These are phyloP conservation scores for Ogataea angusta DNA, from an alignment of 805 yeast species.

Conservation along the genomic window DNA sequence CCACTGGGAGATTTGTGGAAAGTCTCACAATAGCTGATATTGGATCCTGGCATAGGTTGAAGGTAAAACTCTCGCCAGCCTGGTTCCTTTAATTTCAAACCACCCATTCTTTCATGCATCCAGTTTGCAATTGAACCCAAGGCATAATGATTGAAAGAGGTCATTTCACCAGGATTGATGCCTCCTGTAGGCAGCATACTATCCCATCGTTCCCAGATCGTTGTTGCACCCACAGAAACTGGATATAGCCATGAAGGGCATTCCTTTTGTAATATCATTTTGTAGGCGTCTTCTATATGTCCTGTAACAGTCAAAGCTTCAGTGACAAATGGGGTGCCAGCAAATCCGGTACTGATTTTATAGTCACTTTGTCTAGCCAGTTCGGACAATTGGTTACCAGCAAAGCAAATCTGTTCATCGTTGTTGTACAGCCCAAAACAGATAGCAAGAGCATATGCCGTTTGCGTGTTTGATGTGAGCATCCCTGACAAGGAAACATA, in stretches of 20 bases:
- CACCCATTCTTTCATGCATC: slow-evolving; percentile 21
- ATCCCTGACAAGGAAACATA: slow-evolving; percentile 20
- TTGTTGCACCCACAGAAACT: slow-evolving; percentile 29
- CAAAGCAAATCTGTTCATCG: slow-evolving; percentile 14
- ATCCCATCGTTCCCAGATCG: slow-evolving; percentile 31
- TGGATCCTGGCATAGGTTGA: slow-evolving; percentile 16
- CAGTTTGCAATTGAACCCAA: slow-evolving; percentile 24
- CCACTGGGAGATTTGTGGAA: slow-evolving; percentile 14
- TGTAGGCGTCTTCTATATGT: slow-evolving; percentile 22
- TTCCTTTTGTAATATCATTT: slow-evolving; percentile 20
- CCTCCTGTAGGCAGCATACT: slow-evolving; percentile 27
- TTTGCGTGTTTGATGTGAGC: slow-evolving; percentile 23
- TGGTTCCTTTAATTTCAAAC: slow-evolving; percentile 13
- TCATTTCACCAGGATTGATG: slow-evolving; percentile 29
- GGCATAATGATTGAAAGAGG: slow-evolving; percentile 30
- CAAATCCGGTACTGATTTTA: slow-evolving; percentile 28
- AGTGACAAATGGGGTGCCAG: slow-evolving; percentile 28
- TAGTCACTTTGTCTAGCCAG: slow-evolving; percentile 6
- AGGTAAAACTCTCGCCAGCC: slow-evolving; percentile 20
- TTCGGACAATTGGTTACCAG: slow-evolving; percentile 19
- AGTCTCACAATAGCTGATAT: slow-evolving; percentile 8
- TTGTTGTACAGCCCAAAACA: slow-evolving; percentile 17
- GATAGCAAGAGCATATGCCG: slow-evolving; percentile 25
- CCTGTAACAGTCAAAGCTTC: slow-evolving; percentile 22
- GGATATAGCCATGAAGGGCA: slow-evolving; percentile 31